These are phyloP conservation scores for Ilyonectria mors-panacis DNA, from an alignment of 2,329 filamentous ascomycete genomes.

Conservation along the genomic window DNA sequence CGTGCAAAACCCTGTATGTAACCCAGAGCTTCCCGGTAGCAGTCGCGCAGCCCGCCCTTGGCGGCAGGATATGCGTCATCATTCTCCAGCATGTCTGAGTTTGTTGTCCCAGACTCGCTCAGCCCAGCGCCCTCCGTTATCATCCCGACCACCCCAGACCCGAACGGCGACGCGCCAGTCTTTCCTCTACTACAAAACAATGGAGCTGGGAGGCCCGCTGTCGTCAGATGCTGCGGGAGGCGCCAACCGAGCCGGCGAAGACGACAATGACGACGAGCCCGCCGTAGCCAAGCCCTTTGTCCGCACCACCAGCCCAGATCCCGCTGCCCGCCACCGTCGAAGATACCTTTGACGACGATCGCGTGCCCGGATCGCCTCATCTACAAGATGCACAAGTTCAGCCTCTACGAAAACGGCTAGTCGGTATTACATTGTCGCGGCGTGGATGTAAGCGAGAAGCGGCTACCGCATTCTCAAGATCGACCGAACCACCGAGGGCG, in stretches of 20 bases:
- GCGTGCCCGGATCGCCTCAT: slow-evolving; percentile 56
- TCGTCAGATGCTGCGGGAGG: slow-evolving; percentile 46
- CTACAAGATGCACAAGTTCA: slow-evolving; percentile 93
- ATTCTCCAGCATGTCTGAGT: slow-evolving; percentile 45
- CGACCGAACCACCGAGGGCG: slow-evolving; percentile 85
- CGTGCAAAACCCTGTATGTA: slow-evolving; percentile 29
- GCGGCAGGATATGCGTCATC: slow-evolving; percentile 29
- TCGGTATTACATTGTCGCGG: slow-evolving; percentile 95
- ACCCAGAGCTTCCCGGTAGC: background rate
- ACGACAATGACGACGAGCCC: slow-evolving; percentile 72
- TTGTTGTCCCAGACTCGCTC: slow-evolving; percentile 41
- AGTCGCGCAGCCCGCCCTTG: slow-evolving; percentile 13
- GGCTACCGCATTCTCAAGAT: slow-evolving; percentile 95
- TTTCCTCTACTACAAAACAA: slow-evolving; percentile 57
- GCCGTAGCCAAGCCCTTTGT: slow-evolving; percentile 71
- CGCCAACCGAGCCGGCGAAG: slow-evolving; percentile 52
- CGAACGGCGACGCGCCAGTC: slow-evolving; percentile 45
- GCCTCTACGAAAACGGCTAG: slow-evolving; percentile 96
- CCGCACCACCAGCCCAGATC: slow-evolving; percentile 68
- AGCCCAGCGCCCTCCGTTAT: slow-evolving; percentile 36
- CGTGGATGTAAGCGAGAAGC: slow-evolving; percentile 88
- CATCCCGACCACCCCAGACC: slow-evolving; percentile 34
- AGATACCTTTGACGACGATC: slow-evolving; percentile 53
- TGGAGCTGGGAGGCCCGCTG: slow-evolving; percentile 48
- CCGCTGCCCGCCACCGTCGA: slow-evolving; percentile 49